Evolutionary conservation across 1,139 yeast genomes (phyloP).

Genomic region (Geotrichum reessii): DNA sequence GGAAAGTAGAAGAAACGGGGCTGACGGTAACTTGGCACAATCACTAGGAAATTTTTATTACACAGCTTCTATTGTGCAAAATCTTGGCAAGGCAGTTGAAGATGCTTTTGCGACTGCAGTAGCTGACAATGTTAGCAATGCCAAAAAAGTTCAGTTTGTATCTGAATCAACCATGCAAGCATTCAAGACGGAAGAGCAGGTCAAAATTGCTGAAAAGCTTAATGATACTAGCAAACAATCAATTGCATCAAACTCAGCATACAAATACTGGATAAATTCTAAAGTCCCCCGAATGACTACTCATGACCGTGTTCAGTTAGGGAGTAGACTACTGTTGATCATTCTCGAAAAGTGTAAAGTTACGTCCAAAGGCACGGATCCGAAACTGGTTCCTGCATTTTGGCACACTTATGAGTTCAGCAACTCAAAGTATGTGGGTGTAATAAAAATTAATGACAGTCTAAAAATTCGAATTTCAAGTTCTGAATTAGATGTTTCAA

Average conservation of each 20-base stretch:
- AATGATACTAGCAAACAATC: conserved; percentile 42
- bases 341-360: conserved; percentile 54
- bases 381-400: conserved; percentile 65
- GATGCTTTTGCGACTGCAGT: conserved; percentile 12
- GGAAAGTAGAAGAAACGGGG: not conserved
- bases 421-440: conserved; percentile 68
- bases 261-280: conserved; percentile 36
- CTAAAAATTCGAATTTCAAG: conserved; percentile 51
- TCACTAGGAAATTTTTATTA: not conserved
- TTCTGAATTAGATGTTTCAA: conserved; percentile 35
- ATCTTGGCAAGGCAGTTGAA: conserved; percentile 16
- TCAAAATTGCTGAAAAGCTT: conserved; percentile 2
- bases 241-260: conserved; percentile 25
- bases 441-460: conserved; percentile 61
- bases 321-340: conserved; percentile 63
- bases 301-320: conserved; percentile 63
- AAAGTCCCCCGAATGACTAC: conserved; percentile 32
- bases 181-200: conserved; percentile 1
- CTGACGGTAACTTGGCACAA: not conserved
- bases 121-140: not conserved
- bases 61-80: conserved; percentile 5
- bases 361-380: conserved; percentile 45
- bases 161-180: not conserved
- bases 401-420: conserved; percentile 70
- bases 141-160: not conserved